Conservation (phyloP, 108 stramenopile species). For the Parmales sp. region DNA sequence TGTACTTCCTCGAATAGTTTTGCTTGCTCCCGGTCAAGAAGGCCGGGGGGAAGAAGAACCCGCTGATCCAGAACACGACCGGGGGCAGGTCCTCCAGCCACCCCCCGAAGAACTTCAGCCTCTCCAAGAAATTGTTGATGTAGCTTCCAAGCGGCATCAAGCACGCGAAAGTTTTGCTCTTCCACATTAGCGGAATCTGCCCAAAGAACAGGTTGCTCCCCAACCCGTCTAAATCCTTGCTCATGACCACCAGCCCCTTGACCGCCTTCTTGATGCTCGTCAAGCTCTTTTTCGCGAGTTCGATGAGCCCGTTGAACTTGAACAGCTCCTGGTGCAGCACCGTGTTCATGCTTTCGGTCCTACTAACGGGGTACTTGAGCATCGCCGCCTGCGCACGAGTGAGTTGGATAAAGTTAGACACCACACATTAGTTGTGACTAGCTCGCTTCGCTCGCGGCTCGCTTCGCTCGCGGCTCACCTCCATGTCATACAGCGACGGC, state of each 20-base stretch:
- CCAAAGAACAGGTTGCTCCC: conserved; percentile 48
- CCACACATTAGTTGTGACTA: too few species aligned
- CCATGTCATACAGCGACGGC: conserved; percentile 26
- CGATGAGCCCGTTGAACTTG: conserved; percentile 39
- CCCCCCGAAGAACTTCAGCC: conserved; percentile 33
- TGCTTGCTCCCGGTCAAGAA: conserved; percentile 51
- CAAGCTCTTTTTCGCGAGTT: conserved; percentile 20
- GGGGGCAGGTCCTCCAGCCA: conserved; percentile 39
- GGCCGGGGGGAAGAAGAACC: conserved; percentile 61
- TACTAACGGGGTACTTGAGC: conserved; percentile 40
- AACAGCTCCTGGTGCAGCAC: conserved; percentile 54
- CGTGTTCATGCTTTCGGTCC: conserved; percentile 58
- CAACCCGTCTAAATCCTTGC: conserved; percentile 33
- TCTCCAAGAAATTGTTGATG: conserved; percentile 32
- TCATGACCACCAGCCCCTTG: conserved; percentile 51
- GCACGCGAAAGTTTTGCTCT: conserved; percentile 34
- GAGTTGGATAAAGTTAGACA: too few species aligned
- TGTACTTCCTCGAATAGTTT: conserved; percentile 46
- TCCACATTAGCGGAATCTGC: conserved; percentile 37
- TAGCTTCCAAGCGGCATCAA: conserved; percentile 42
- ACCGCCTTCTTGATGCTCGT: conserved; percentile 40
- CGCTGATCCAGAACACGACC: conserved; percentile 46
- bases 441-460: too few species aligned
- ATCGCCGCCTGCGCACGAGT: conserved; percentile 34
- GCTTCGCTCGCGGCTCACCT: too few species aligned